Evolutionary conservation across 2,329 filamentous ascomycete species (phyloP).

Genomic region (Neonectria punicea): DNA sequence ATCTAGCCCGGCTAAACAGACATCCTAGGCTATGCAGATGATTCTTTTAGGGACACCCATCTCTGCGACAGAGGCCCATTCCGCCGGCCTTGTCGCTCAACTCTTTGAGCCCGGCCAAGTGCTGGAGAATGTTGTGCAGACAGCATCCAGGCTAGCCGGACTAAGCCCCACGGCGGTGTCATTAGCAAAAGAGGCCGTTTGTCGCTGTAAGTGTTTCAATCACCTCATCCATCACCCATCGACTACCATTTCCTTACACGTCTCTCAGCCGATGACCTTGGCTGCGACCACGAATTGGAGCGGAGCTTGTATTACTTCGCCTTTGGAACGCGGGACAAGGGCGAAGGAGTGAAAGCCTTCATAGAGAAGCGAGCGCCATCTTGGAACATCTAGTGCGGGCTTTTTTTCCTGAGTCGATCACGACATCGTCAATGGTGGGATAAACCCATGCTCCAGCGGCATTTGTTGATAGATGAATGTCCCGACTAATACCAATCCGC

Average conservation of each 20-base stretch:
- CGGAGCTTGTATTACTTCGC: slow-evolving; percentile 50
- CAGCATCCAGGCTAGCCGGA: slow-evolving; percentile 39
- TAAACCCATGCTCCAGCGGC: too few relatives aligned
- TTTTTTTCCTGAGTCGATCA: not conserved
- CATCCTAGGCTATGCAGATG: slow-evolving; percentile 47
- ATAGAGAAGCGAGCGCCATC: slow-evolving; percentile 37
- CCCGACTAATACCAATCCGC: too few relatives aligned
- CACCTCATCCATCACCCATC: not conserved
- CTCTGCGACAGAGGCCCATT: slow-evolving; percentile 39
- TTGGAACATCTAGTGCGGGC: not conserved
- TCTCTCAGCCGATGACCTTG: slow-evolving; percentile 39
- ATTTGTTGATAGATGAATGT: not conserved
- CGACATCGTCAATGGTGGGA: not conserved
- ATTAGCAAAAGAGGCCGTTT: slow-evolving; percentile 45
- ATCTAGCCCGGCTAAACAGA: not conserved
- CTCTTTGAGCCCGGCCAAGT: slow-evolving; percentile 43
- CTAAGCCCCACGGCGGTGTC: slow-evolving; percentile 41
- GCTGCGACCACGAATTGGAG: slow-evolving; percentile 47
- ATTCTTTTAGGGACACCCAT: slow-evolving; percentile 45
- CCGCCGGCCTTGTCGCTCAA: slow-evolving; percentile 41
- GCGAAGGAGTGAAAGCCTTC: slow-evolving; percentile 46
- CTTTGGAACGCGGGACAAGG: slow-evolving; percentile 47
- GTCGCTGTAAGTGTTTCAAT: slow-evolving; percentile 35
- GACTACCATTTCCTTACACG: not conserved
- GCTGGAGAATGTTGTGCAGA: slow-evolving; percentile 40